Conservation (phyloP, 441 rosid species). For the Eutrema salsugineum region DNA sequence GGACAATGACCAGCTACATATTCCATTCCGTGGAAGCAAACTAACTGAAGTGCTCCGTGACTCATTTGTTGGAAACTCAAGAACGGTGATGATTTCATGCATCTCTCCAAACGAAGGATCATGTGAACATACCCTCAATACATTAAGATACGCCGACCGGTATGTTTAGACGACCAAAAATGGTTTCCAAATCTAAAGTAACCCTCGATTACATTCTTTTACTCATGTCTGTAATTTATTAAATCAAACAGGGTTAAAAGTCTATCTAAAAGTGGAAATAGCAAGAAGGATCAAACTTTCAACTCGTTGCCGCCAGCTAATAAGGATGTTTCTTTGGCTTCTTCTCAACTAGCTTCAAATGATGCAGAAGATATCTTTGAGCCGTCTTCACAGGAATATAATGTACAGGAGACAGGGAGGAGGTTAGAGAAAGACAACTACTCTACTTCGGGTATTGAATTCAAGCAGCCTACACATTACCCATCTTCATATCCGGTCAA, state of each 20-base stretch:
- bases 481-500: constrained; percentile 42
- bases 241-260: constrained; percentile 83
- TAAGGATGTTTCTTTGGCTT: constrained; percentile 54
- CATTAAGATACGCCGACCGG: constrained; percentile 98
- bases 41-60: constrained; percentile 99
- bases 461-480: constrained; percentile 44
- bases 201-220: background rate
- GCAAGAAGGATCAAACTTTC: constrained; percentile 68
- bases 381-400: constrained; percentile 51
- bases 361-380: constrained; percentile 58
- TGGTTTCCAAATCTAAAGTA: background rate
- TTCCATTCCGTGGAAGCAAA: constrained; percentile 98
- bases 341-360: constrained; percentile 41
- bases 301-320: constrained; percentile 42
- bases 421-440: constrained; percentile 59
- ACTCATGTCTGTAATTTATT: constrained; percentile 15
- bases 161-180: constrained; percentile 30
- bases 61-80: constrained; percentile 96
- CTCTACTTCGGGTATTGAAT: constrained; percentile 42
- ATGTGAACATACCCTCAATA: constrained; percentile 95
- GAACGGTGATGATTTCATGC: constrained; percentile 98
- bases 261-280: constrained; percentile 87
- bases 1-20: constrained; percentile 97
- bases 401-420: constrained; percentile 40
- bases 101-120: constrained; percentile 99